Percentiles rank a stretch among this genome's conserved stretches.
Evolutionary conservation across 2,329 filamentous ascomycete species (phyloP).

Genomic region (Penicillium sclerotiorum): DNA sequence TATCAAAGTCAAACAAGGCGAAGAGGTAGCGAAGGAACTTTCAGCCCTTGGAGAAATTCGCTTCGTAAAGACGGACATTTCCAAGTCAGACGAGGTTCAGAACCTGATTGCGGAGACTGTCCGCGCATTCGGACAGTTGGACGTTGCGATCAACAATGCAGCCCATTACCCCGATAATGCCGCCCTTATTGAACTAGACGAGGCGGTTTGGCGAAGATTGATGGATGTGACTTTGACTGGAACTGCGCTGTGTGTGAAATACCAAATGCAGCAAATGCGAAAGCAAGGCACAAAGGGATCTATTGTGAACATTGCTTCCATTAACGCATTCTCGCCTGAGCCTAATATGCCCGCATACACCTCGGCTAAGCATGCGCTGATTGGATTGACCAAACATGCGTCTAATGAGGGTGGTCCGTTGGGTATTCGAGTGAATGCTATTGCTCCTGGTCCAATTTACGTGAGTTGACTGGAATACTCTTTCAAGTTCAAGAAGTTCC

Average conservation of each 20-base stretch:
- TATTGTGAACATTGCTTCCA: constrained; percentile 48
- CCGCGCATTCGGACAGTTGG: constrained; percentile 38
- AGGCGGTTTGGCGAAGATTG: constrained; percentile 37
- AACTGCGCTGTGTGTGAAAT: constrained; percentile 33
- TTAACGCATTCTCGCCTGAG: constrained; percentile 39
- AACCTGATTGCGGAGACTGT: constrained; percentile 36
- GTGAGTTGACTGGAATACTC: too few relatives aligned
- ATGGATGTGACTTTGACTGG: constrained; percentile 46
- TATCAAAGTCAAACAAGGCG: constrained; percentile 57
- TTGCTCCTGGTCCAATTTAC: constrained; percentile 25
- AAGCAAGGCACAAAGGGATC: constrained; percentile 31
- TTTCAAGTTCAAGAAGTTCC: too few relatives aligned
- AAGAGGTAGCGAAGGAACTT: constrained; percentile 14
- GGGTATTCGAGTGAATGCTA: constrained; percentile 41
- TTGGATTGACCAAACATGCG: constrained; percentile 48
- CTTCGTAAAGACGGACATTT: constrained; percentile 33
- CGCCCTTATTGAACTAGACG: constrained; percentile 36
- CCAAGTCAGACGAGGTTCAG: constrained; percentile 31
- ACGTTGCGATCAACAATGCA: constrained; percentile 50
- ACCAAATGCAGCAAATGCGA: constrained; percentile 47
- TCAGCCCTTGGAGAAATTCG: constrained; percentile 18
- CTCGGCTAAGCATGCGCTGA: constrained; percentile 46
- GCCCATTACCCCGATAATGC: constrained; percentile 29
- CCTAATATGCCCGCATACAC: constrained; percentile 47
- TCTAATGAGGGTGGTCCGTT: constrained; percentile 35